Conservation (phyloP, 73 alveolate genomes). For the Diophrys sp. region DNA sequence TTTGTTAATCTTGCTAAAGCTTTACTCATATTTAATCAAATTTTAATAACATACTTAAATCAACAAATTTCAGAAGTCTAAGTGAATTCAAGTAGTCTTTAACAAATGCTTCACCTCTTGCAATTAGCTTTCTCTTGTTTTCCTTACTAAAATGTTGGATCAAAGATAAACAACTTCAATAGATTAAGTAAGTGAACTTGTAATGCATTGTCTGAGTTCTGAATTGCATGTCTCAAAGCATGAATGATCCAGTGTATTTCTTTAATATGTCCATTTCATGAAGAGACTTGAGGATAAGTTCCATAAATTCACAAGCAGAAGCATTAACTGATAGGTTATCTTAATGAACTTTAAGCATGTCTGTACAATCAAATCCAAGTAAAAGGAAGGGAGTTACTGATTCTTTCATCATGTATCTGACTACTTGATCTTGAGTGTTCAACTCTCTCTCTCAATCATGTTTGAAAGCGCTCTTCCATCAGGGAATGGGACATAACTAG, state of each 20-base stretch:
- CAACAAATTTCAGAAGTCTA: slow-evolving; percentile 30
- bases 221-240: slow-evolving; percentile 63
- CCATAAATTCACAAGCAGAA: slow-evolving; percentile 84
- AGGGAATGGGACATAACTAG: slow-evolving; percentile 70
- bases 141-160: slow-evolving; percentile 36
- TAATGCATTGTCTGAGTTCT: slow-evolving; percentile 73
- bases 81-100: slow-evolving; percentile 62
- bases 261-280: slow-evolving; percentile 3
- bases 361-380: slow-evolving; percentile 73
- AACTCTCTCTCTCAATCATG: slow-evolving; percentile 76
- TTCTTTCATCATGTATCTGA: slow-evolving; percentile 56
- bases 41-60: slow-evolving; percentile 15
- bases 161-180: slow-evolving; percentile 68
- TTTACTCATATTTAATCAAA: neutral
- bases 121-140: slow-evolving; percentile 61
- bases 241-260: slow-evolving; percentile 64
- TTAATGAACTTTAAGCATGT: slow-evolving; percentile 72
- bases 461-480: slow-evolving; percentile 66
- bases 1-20: slow-evolving; percentile 1
- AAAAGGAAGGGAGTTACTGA: slow-evolving; percentile 26
- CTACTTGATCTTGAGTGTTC: slow-evolving; percentile 74
- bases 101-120: slow-evolving; percentile 62
- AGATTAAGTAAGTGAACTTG: slow-evolving; percentile 79
- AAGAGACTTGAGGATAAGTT: slow-evolving; percentile 60
- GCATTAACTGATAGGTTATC: slow-evolving; percentile 81